Conservation (phyloP, 2,329 filamentous ascomycete species). For the Hypoxylon sp. region DNA sequence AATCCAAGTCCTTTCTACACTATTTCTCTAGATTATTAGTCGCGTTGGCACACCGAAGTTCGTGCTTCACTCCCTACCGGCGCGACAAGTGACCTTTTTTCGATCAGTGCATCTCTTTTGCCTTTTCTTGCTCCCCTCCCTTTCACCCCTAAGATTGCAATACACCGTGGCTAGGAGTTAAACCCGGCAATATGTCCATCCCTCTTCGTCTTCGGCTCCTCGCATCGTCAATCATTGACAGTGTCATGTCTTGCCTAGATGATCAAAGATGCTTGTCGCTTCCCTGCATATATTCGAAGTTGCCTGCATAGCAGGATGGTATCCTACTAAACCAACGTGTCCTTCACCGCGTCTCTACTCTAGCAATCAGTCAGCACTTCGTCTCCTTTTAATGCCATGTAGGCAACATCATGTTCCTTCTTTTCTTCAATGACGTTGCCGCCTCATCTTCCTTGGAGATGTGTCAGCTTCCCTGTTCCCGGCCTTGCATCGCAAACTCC, state of each 20-base stretch:
- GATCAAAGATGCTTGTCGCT: constrained; percentile 38
- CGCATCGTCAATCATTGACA: constrained; percentile 28
- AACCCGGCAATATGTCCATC: constrained; percentile 29
- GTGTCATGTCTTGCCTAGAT: constrained; percentile 22
- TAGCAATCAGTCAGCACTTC: constrained; percentile 29
- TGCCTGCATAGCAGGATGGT: constrained; percentile 36
- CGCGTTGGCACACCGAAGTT: constrained; percentile 32
- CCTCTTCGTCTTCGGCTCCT: constrained; percentile 15
- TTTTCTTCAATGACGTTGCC: constrained; percentile 35
- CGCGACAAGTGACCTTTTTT: constrained; percentile 18
- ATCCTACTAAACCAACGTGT: constrained; percentile 38
- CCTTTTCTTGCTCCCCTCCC: constrained; percentile 24
- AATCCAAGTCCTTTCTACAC: constrained; percentile 9
- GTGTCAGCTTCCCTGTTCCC: constrained; percentile 43
- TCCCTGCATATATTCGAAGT: constrained; percentile 38
- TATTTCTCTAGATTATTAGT: constrained; percentile 27
- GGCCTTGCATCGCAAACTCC: constrained; percentile 35
- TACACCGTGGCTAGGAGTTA: constrained; percentile 23
- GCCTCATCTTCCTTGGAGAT: constrained; percentile 25
- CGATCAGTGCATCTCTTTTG: constrained; percentile 27
- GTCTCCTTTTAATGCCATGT: constrained; percentile 20
- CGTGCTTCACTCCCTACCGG: constrained; percentile 22
- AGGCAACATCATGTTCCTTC: constrained; percentile 28
- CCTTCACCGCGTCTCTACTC: constrained; percentile 29
- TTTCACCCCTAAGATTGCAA: constrained; percentile 22